Conservation (phyloP, 139 green algal genomes). For the Micractinium conductrix region DNA sequence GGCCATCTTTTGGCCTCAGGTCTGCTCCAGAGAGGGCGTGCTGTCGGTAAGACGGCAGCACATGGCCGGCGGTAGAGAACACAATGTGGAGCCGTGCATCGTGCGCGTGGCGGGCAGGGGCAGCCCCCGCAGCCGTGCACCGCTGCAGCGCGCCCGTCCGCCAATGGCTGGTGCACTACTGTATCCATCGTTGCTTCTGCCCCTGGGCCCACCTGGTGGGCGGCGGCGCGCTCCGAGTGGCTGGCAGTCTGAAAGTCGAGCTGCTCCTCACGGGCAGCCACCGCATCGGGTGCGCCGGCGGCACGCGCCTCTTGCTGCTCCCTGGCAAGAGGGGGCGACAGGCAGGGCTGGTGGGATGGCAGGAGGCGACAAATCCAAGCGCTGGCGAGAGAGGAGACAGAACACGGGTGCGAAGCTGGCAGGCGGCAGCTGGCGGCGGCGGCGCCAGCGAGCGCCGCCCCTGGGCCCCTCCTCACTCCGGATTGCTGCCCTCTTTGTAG, state of each 20-base stretch:
- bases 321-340: neutral
- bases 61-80: neutral
- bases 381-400: neutral
- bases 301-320: neutral
- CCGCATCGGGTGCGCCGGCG: neutral
- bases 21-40: too few relatives aligned
- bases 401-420: neutral
- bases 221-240: constrained; percentile 2
- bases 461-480: neutral
- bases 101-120: neutral
- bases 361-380: neutral
- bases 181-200: too few relatives aligned
- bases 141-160: neutral
- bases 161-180: too few relatives aligned
- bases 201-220: too few relatives aligned
- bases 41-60: neutral
- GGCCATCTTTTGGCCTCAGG: too few relatives aligned
- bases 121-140: neutral
- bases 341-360: neutral
- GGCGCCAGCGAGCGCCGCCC: too few relatives aligned
- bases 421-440: neutral
- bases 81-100: neutral
- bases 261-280: neutral
- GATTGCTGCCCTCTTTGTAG: too few relatives aligned
- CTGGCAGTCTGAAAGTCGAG: neutral